A percentile compares a stretch with the other conserved stretches of the same genome.
These are phyloP conservation scores for Carallia pectinifolia DNA, from an alignment of 345 rosid species.

Conservation along the genomic window DNA sequence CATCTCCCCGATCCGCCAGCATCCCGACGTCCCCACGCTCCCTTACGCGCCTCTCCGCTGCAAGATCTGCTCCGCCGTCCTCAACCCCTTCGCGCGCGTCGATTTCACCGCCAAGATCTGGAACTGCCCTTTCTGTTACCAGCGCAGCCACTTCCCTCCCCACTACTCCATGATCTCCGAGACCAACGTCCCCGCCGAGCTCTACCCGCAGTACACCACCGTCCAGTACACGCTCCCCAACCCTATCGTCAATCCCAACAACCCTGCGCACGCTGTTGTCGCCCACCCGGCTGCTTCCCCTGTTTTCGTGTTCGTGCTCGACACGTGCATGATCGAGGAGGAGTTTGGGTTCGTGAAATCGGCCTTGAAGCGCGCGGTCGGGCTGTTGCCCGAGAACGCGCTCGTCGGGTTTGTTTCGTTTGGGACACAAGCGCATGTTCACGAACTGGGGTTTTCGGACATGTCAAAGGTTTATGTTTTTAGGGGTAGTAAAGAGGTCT, in stretches of 20 bases:
- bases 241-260: constrained; percentile 38
- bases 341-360: constrained; percentile 75
- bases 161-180: constrained; percentile 83
- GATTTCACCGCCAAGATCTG: constrained; percentile 91
- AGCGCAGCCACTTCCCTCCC: constrained; percentile 75
- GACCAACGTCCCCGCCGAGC: constrained; percentile 82
- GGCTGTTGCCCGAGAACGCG: constrained; percentile 79
- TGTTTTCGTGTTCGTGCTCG: constrained; percentile 80
- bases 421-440: constrained; percentile 88
- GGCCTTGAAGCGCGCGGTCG: constrained; percentile 76
- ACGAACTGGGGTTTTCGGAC: constrained; percentile 80
- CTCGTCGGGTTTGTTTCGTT: constrained; percentile 81
- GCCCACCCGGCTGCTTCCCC: constrained; percentile 47
- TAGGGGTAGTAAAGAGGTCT: constrained; percentile 69
- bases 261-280: constrained; percentile 11
- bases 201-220: constrained; percentile 82
- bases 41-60: constrained; percentile 89
- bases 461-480: constrained; percentile 83
- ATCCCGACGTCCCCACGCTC: constrained; percentile 68
- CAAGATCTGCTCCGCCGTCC: constrained; percentile 60
- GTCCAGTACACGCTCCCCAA: constrained; percentile 60
- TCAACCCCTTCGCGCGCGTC: constrained; percentile 73
- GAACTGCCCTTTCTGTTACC: constrained; percentile 96
- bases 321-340: constrained; percentile 97
- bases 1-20: constrained; percentile 82